Evolutionary conservation across 1,139 yeast species (phyloP).

Genomic region (Insectozyma bohioensis): DNA sequence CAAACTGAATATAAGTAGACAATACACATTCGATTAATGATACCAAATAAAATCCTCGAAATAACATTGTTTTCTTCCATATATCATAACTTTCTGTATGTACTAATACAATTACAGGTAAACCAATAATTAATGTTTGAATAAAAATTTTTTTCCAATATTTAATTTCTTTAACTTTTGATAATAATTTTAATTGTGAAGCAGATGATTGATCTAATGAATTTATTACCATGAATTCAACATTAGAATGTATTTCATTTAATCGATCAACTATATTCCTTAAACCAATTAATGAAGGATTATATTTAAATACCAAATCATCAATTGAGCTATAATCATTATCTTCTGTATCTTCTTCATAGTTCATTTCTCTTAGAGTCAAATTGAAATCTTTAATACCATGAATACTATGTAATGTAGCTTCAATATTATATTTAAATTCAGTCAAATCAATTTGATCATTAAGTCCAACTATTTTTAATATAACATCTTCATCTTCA

Average conservation of each 20-base stretch:
- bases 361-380: slow-evolving; percentile 13
- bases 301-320: slow-evolving; percentile 47
- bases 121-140: slow-evolving; percentile 52
- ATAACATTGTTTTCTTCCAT: slow-evolving; percentile 28
- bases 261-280: slow-evolving; percentile 53
- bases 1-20: slow-evolving; percentile 68
- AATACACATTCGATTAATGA: slow-evolving; percentile 62
- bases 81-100: slow-evolving; percentile 43
- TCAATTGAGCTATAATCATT: slow-evolving; percentile 17
- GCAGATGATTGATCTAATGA: slow-evolving; percentile 47
- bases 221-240: slow-evolving; percentile 43
- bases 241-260: slow-evolving; percentile 22
- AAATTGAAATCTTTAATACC: slow-evolving; percentile 28
- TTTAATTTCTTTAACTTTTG: slow-evolving; percentile 68
- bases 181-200: slow-evolving; percentile 67
- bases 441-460: slow-evolving; percentile 25
- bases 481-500: slow-evolving; percentile 27
- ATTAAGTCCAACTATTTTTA: slow-evolving; percentile 36
- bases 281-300: slow-evolving; percentile 50
- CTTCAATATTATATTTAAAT: slow-evolving; percentile 43
- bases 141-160: slow-evolving; percentile 65
- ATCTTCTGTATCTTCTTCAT: not conserved
- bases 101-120: slow-evolving; percentile 63
- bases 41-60: slow-evolving; percentile 57
- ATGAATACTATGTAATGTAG: slow-evolving; percentile 30